Conservation (phyloP, 208 protist genomes). For the Acanthamoeba castellanii region DNA sequence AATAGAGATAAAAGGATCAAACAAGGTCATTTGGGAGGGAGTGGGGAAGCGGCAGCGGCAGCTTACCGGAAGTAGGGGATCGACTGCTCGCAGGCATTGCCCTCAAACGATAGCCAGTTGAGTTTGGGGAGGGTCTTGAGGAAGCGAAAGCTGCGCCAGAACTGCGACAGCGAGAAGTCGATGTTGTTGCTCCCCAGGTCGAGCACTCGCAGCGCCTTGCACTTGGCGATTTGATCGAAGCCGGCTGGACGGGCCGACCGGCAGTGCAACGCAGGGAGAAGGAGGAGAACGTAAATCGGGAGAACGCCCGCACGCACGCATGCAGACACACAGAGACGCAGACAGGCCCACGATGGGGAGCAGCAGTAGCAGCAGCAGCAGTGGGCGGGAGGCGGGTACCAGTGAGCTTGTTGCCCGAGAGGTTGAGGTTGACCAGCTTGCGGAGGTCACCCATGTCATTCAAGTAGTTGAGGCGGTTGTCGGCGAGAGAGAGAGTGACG, state of each 20-base stretch:
- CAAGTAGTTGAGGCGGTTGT: constrained; percentile 49
- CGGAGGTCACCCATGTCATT: constrained; percentile 12
- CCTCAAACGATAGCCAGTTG: not conserved
- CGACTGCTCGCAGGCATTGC: not conserved
- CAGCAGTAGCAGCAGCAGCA: not conserved
- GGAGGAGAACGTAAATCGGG: not conserved
- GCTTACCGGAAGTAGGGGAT: not conserved
- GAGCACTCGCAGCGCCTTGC: not conserved
- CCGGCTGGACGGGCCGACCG: not conserved
- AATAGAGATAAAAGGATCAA: too few relatives aligned
- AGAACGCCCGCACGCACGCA: too few relatives aligned
- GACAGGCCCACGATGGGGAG: too few relatives aligned
- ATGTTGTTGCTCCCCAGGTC: constrained; percentile 54
- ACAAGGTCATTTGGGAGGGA: too few relatives aligned
- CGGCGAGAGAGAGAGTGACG: constrained; percentile 16
- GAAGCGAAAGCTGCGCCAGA: constrained; percentile 6
- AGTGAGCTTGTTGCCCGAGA: constrained; percentile 42
- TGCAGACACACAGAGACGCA: too few relatives aligned
- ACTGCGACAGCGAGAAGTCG: constrained; percentile 18
- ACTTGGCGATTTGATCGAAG: constrained; percentile 23
- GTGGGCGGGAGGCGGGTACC: not conserved
- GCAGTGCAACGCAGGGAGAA: not conserved
- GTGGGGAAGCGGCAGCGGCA: too few relatives aligned
- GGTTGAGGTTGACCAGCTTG: constrained; percentile 25
- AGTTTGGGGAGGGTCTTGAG: not conserved